Base-by-base conservation (phyloP, 805 yeast genomes). In the Starmerella gropengiesseri region DNA sequence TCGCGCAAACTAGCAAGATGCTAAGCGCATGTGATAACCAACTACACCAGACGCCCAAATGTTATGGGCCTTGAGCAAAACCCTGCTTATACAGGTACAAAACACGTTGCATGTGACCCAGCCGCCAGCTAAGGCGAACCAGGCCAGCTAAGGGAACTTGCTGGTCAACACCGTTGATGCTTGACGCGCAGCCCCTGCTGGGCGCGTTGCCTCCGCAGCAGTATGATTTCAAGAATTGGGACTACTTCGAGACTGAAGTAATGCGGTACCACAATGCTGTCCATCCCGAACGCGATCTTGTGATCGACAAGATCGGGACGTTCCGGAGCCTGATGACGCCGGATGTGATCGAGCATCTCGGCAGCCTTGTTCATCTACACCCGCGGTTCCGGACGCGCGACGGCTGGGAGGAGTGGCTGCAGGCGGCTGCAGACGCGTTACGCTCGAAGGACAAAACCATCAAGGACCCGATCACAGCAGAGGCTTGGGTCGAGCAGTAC, bases 1-100 rank as follows among this genome's bases (percentile, higher is more conserved):
- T 48, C 51, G 51, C 49, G 51, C 51, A 34, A 5, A 23, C 20
- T 22, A 34, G 37, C 37, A 34, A n/a, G 37, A 48, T 48, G 51
- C 51, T 48, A 48, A 48, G 51, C 51, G 49, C 51, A 48, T 50
- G 51, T 48, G 51, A 48, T 48, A 48, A 47, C 52, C 52, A 48
- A 47, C 52, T 48, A 48, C 51, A 48, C 51, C 50, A 48, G 46
- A 39, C 49, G 51, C 51, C 51, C 39, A 7, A 16, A 9, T 11
- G 5, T 34, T n/a, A 4, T 34, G 12, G 11, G 7, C 12, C 27
- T 23, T 23, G 7, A 23, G n/a, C n/a, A n/a, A n/a, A n/a, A n/a
- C n/a, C n/a, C n/a, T n/a, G n/a, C n/a, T n/a, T n/a, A n/a, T n/a
- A n/a, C n/a, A n/a, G n/a, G n/a, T n/a, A n/a, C n/a, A n/a, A n/a